Evolutionary conservation across 495 filamentous ascomycete species (phyloP).

Genomic region (Aspergillus nanangensis): DNA sequence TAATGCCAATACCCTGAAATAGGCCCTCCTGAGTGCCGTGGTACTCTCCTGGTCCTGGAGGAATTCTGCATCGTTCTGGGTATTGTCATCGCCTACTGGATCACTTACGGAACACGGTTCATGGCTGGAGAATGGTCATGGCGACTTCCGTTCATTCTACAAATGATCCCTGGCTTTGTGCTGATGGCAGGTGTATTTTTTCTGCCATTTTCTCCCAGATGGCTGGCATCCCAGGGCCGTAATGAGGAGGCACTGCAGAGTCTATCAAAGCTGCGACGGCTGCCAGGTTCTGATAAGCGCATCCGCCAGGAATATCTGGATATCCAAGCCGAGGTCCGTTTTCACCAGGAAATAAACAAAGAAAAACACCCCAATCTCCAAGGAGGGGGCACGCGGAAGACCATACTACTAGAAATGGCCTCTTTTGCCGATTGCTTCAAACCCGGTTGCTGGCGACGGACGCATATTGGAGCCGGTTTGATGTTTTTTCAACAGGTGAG

Average conservation of each 20-base stretch:
- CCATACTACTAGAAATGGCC: slow-evolving; percentile 36
- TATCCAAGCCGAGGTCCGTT: slow-evolving; percentile 46
- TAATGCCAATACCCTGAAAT: no score
- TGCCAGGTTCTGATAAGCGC: slow-evolving; percentile 36
- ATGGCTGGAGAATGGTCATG: slow-evolving; percentile 49
- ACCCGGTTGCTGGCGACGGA: slow-evolving; percentile 49
- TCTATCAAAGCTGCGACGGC: slow-evolving; percentile 39
- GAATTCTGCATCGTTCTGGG: slow-evolving; percentile 53
- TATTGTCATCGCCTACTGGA: slow-evolving; percentile 54
- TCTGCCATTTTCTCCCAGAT: slow-evolving; percentile 52
- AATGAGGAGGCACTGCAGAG: slow-evolving; percentile 44
- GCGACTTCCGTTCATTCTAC: slow-evolving; percentile 47
- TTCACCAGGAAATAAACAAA: slow-evolving; percentile 42
- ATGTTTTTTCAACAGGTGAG: slow-evolving; percentile 53
- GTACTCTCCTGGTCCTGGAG: slow-evolving; percentile 49
- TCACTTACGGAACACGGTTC: slow-evolving; percentile 51
- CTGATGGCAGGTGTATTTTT: slow-evolving; percentile 39
- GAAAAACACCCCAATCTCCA: slow-evolving; percentile 45
- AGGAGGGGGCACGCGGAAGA: slow-evolving; percentile 21
- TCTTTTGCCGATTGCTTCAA: slow-evolving; percentile 47
- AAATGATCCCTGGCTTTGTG: slow-evolving; percentile 45
- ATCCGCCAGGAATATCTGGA: slow-evolving; percentile 47
- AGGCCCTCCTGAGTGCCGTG: slow-evolving; percentile 51
- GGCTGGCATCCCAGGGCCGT: slow-evolving; percentile 45
- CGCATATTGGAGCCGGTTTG: slow-evolving; percentile 48